Conservation (phyloP, 352 stramenopile genomes). For the Phytophthora constricta region DNA sequence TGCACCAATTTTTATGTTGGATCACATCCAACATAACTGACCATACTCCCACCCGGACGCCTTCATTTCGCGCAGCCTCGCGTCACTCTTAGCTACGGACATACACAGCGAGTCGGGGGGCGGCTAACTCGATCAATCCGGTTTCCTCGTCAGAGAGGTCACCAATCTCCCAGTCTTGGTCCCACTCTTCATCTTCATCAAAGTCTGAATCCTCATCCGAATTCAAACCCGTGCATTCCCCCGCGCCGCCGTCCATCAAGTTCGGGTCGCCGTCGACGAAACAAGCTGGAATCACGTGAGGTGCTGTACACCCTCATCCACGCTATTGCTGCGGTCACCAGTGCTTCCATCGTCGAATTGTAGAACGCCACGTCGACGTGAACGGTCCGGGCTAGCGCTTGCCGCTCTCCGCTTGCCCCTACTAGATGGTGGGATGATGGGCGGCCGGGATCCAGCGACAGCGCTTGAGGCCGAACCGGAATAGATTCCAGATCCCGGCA, state of each 20-base stretch:
- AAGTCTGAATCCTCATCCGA: constrained; percentile 6
- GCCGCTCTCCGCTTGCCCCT: too few relatives aligned
- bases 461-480: too few relatives aligned
- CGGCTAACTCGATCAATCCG: not conserved
- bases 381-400: too few relatives aligned
- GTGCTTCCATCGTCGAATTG: too few relatives aligned
- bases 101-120: not conserved
- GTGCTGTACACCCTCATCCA: too few relatives aligned
- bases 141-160: constrained; percentile 1
- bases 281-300: too few relatives aligned
- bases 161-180: constrained; percentile 6
- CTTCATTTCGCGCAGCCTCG: not conserved
- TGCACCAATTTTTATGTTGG: not conserved
- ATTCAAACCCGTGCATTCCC: constrained; percentile 6
- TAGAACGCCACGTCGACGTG: too few relatives aligned
- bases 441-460: too few relatives aligned
- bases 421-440: too few relatives aligned
- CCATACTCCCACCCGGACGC: constrained; percentile 7
- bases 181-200: constrained; percentile 5
- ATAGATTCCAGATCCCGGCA: too few relatives aligned
- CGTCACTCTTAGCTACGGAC: not conserved
- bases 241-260: constrained; percentile 3
- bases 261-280: constrained; percentile 8
- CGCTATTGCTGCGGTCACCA: too few relatives aligned
- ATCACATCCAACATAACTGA: constrained; percentile 14